Evolutionary conservation across 2,329 filamentous ascomycete genomes (phyloP).

Genomic region (Neonectria punicea): DNA sequence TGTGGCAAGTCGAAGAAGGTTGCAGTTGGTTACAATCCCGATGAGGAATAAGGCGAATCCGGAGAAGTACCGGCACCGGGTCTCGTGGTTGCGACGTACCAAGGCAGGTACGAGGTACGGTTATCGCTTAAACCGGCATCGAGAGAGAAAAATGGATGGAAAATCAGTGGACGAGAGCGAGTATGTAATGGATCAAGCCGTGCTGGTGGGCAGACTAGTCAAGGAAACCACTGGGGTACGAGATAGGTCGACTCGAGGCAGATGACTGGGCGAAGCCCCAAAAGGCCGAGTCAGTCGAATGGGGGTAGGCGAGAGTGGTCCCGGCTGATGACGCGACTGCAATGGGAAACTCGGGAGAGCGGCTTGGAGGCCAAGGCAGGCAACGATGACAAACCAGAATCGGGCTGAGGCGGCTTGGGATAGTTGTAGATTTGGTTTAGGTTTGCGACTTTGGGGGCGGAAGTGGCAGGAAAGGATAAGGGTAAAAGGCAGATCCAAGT

Average conservation of each 20-base stretch:
- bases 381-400: slow-evolving; percentile 6
- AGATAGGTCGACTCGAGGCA: slow-evolving; percentile 33
- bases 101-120: slow-evolving; percentile 17
- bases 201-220: slow-evolving; percentile 35
- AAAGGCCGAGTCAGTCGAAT: slow-evolving; percentile 36
- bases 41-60: slow-evolving; percentile 38
- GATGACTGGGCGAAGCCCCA: slow-evolving; percentile 34
- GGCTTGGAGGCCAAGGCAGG: slow-evolving; percentile 9
- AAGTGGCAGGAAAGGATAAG: not conserved
- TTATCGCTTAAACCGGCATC: slow-evolving; percentile 10
- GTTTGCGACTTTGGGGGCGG: slow-evolving; percentile 6
- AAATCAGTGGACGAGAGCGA: slow-evolving; percentile 12
- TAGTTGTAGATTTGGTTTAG: slow-evolving; percentile 12
- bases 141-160: slow-evolving; percentile 15
- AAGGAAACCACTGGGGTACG: slow-evolving; percentile 33
- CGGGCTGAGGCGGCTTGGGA: slow-evolving; percentile 4
- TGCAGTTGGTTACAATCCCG: slow-evolving; percentile 32
- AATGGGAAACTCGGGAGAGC: slow-evolving; percentile 33
- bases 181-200: slow-evolving; percentile 30
- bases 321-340: slow-evolving; percentile 37
- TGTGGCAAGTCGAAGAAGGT: slow-evolving; percentile 31
- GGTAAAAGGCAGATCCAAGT: slow-evolving; percentile 2
- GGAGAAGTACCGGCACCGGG: slow-evolving; percentile 38
- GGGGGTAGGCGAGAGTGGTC: slow-evolving; percentile 29
- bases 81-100: slow-evolving; percentile 31